phyloP scores from a whole-genome alignment of 2,329 filamentous ascomycete genomes.

The Blumeria hordei region DNA sequence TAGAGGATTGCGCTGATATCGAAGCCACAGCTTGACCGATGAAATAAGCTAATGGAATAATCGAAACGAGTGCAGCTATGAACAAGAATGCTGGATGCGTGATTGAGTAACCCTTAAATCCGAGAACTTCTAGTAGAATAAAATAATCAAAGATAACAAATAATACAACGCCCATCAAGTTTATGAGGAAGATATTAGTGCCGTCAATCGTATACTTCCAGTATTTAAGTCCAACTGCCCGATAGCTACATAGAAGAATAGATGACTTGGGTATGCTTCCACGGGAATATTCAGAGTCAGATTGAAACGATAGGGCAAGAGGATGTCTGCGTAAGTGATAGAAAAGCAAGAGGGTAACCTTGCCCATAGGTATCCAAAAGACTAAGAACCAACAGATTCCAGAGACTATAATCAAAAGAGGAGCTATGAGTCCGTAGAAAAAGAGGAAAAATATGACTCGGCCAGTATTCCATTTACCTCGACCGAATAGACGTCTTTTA shows the following conservation, averaged over 20 bases:
- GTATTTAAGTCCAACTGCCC: slow-evolving; percentile 80
- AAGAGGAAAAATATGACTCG: slow-evolving; percentile 88
- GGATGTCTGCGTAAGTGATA: slow-evolving; percentile 84
- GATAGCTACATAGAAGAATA: slow-evolving; percentile 87
- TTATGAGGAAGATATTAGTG: slow-evolving; percentile 97
- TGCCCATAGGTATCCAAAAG: slow-evolving; percentile 97
- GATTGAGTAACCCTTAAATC: slow-evolving; percentile 41
- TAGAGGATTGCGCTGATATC: slow-evolving; percentile 93
- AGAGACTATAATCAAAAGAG: slow-evolving; percentile 64
- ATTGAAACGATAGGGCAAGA: slow-evolving; percentile 77
- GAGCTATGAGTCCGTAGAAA: slow-evolving; percentile 83
- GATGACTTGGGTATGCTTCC: slow-evolving; percentile 50
- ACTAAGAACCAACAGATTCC: slow-evolving; percentile 87
- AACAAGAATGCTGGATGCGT: slow-evolving; percentile 77
- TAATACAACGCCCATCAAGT: slow-evolving; percentile 75
- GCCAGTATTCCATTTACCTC: slow-evolving; percentile 86
- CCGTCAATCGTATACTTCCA: slow-evolving; percentile 99
- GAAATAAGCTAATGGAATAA: slow-evolving; percentile 93
- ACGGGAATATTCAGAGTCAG: slow-evolving; percentile 53
- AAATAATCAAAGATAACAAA: slow-evolving; percentile 91
- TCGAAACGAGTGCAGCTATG: slow-evolving; percentile 59
- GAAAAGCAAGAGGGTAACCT: slow-evolving; percentile 71
- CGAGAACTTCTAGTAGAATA: slow-evolving; percentile 44
- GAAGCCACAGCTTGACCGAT: slow-evolving; percentile 96
- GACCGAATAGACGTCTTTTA: slow-evolving; percentile 78